Evolutionary conservation across 768 basidiomycete species (phyloP).

Genomic region (Trametes meyenii): DNA sequence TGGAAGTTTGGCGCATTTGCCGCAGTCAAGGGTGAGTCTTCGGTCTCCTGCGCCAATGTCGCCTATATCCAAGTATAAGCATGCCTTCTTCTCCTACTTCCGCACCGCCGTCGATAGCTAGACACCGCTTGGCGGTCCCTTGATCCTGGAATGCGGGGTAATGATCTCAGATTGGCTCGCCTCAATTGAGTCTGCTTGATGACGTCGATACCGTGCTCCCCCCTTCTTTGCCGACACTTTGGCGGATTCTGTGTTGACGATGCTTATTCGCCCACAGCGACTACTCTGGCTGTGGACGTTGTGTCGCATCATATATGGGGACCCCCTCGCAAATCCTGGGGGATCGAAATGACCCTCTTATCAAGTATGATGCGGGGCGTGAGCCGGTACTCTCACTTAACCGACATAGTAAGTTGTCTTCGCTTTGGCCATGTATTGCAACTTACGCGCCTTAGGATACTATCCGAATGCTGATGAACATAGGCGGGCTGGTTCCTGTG

Average conservation of each 20-base stretch:
- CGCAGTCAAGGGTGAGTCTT: constrained; percentile 63
- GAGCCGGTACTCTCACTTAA: constrained; percentile 76
- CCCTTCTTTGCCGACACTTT: constrained; percentile 32
- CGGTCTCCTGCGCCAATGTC: neutral
- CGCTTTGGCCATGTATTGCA: neutral
- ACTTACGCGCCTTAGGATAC: constrained; percentile 37
- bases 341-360: constrained; percentile 90
- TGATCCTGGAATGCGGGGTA: constrained; percentile 6
- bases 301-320: constrained; percentile 83
- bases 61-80: neutral
- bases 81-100: neutral
- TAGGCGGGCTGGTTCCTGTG: constrained; percentile 81
- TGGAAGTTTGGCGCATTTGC: constrained; percentile 61
- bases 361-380: constrained; percentile 85
- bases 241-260: constrained; percentile 31
- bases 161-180: constrained; percentile 7
- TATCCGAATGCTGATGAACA: constrained; percentile 67
- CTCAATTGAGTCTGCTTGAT: neutral
- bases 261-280: constrained; percentile 34
- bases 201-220: constrained; percentile 2
- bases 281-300: constrained; percentile 62
- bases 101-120: neutral
- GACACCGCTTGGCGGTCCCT: neutral
- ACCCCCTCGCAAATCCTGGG: constrained; percentile 89
- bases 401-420: constrained; percentile 67